phyloP scores from a whole-genome alignment of 495 filamentous ascomycete genomes.

The Lepidopterella palustris region DNA sequence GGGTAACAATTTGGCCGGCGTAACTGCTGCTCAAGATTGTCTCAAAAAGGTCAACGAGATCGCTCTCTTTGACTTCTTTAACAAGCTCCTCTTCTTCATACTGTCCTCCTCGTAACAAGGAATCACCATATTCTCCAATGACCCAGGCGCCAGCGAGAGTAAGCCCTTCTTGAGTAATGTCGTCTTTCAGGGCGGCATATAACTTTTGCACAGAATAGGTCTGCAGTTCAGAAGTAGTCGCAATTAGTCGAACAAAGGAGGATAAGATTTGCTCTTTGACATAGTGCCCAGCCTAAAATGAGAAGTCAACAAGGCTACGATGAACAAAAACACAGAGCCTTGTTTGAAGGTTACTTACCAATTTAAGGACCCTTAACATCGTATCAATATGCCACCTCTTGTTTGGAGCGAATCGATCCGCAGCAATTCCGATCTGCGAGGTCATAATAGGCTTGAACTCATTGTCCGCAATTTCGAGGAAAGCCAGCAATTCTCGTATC shows the following conservation, averaged over 20 bases:
- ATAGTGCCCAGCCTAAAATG: slow-evolving; percentile 70
- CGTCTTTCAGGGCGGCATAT: slow-evolving; percentile 81
- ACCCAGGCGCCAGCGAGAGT: slow-evolving; percentile 95
- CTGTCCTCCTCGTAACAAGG: slow-evolving; percentile 76
- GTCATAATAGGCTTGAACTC: slow-evolving; percentile 99
- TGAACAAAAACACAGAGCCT: background rate
- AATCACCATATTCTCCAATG: slow-evolving; percentile 94
- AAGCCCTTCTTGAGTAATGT: slow-evolving; percentile 93
- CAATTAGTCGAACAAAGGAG: slow-evolving; percentile 91
- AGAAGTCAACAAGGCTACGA: background rate
- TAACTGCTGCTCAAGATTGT: slow-evolving; percentile 92
- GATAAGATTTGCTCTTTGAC: slow-evolving; percentile 97
- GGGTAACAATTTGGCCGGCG: slow-evolving; percentile 76
- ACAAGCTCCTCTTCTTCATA: slow-evolving; percentile 95
- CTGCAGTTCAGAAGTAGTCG: slow-evolving; percentile 88
- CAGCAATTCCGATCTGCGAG: slow-evolving; percentile 91
- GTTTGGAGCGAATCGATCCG: slow-evolving; percentile 89
- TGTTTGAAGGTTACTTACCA: slow-evolving; percentile 35
- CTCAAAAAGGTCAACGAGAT: slow-evolving; percentile 83
- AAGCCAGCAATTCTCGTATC: slow-evolving; percentile 85
- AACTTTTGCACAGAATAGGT: slow-evolving; percentile 95
- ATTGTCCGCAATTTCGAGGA: slow-evolving; percentile 92
- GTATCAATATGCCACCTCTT: slow-evolving; percentile 99
- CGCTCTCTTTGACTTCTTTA: slow-evolving; percentile 79
- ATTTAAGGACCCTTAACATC: slow-evolving; percentile 86